These are phyloP conservation scores for Solidago caesia DNA, from an alignment of 129 eudicot species.

Conservation along the genomic window DNA sequence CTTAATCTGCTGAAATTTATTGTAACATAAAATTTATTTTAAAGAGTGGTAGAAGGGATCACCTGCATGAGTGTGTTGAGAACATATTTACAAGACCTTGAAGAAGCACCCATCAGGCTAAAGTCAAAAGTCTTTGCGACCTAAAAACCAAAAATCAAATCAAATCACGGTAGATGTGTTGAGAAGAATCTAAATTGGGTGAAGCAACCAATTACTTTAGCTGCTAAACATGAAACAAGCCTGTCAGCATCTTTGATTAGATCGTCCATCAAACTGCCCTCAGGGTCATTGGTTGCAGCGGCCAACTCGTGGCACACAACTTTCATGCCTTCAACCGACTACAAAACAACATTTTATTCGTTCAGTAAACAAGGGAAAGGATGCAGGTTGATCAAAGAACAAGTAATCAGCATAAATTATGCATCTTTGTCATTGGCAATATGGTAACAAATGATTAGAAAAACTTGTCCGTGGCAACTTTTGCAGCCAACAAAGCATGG, in stretches of 20 bases:
- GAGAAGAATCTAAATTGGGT: background rate
- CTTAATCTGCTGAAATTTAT: background rate
- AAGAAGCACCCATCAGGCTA: constrained; percentile 85
- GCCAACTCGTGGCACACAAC: constrained; percentile 88
- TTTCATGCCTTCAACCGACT: constrained; percentile 99
- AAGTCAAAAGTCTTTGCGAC: constrained; percentile 96
- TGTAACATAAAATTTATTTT: background rate
- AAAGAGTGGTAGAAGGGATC: background rate
- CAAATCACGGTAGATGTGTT: too few species aligned
- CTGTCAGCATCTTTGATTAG: constrained; percentile 88
- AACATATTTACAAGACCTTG: constrained; percentile 98
- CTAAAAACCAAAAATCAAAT: constrained; percentile 33
- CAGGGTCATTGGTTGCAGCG: constrained; percentile 73
- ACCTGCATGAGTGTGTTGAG: constrained; percentile 99
- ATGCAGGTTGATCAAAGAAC: background rate
- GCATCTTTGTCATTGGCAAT: background rate
- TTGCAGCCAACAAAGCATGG: too few species aligned
- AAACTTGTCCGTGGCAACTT: background rate
- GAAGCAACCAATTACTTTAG: constrained; percentile 49
- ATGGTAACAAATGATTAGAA: background rate
- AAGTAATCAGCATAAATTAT: background rate
- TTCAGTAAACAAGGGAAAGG: background rate
- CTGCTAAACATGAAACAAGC: constrained; percentile 91
- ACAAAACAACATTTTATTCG: constrained; percentile 25
- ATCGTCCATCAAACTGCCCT: constrained; percentile 76